Percentiles rank a stretch among this genome's conserved stretches.
Conservation (phyloP, 805 yeast genomes). For the Kuraishia piskuri region DNA sequence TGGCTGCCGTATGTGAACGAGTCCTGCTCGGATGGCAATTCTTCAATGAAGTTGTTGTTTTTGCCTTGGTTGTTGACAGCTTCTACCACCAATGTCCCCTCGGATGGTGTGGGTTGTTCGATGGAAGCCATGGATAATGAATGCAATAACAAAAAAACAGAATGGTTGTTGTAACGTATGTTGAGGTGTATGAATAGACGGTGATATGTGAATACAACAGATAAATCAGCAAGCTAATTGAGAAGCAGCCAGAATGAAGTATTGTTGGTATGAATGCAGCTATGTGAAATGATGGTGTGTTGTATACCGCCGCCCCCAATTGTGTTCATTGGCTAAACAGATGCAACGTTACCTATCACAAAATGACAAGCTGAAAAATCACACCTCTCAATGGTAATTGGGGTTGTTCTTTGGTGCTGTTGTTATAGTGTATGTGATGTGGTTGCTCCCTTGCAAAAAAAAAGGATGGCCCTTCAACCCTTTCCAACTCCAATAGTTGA, state of each 20-base stretch:
- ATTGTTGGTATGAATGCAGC: too few relatives aligned
- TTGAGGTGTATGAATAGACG: too few relatives aligned
- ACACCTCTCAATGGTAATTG: background rate
- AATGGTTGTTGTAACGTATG: too few relatives aligned
- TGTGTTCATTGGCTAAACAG: background rate
- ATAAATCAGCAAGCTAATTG: too few relatives aligned
- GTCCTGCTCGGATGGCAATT: background rate
- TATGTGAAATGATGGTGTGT: too few relatives aligned
- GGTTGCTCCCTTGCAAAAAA: background rate
- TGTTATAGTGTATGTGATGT: background rate
- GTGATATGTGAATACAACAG: too few relatives aligned
- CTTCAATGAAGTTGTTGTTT: background rate
- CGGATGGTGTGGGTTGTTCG: background rate
- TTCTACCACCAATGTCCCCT: too few relatives aligned
- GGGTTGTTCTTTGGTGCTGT: background rate
- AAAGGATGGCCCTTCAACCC: background rate
- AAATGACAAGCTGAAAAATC: background rate
- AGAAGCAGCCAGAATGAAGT: too few relatives aligned
- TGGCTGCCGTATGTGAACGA: background rate
- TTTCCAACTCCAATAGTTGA: background rate
- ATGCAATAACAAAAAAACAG: too few relatives aligned
- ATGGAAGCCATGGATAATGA: too few relatives aligned
- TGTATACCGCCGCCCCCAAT: background rate
- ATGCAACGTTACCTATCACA: background rate
- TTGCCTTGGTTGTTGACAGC: background rate